These are phyloP conservation scores for Lenzites betulinus DNA, from an alignment of 768 basidiomycete genomes.

Conservation along the genomic window DNA sequence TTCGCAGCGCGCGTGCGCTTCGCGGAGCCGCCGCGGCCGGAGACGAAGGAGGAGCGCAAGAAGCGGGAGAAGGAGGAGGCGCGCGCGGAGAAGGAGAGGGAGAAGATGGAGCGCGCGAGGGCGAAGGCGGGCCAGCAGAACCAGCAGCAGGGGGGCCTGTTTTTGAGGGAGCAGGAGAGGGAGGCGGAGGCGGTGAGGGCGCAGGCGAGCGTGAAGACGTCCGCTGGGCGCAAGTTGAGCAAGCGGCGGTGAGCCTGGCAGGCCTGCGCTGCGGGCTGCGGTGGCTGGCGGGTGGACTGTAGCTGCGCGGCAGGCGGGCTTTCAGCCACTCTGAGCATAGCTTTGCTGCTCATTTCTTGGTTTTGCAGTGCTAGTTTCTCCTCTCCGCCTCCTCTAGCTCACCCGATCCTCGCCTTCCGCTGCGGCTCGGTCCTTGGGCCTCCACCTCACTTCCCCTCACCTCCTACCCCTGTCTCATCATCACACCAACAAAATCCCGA, in stretches of 20 bases:
- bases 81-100: conserved; percentile 18
- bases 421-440: no score
- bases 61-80: conserved; percentile 18
- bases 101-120: conserved; percentile 15
- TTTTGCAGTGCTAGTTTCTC: no score
- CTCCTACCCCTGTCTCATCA: no score
- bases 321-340: no score
- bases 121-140: conserved; percentile 11
- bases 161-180: conserved; percentile 8
- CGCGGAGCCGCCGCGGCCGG: conserved; percentile 13
- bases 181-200: conserved; percentile 21
- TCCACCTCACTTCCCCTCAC: no score
- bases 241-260: conserved; percentile 29
- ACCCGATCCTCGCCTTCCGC: no score
- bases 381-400: no score
- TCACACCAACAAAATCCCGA: no score
- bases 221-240: conserved; percentile 27
- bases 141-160: conserved; percentile 14
- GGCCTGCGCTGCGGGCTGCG: not conserved
- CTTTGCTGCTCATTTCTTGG: no score
- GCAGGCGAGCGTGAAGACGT: conserved; percentile 13
- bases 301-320: not conserved
- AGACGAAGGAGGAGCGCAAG: conserved; percentile 21
- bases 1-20: conserved; percentile 26
- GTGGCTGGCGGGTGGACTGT: not conserved